Conservation (phyloP, 495 filamentous ascomycete genomes). For the Lasiosphaeria ovina region DNA sequence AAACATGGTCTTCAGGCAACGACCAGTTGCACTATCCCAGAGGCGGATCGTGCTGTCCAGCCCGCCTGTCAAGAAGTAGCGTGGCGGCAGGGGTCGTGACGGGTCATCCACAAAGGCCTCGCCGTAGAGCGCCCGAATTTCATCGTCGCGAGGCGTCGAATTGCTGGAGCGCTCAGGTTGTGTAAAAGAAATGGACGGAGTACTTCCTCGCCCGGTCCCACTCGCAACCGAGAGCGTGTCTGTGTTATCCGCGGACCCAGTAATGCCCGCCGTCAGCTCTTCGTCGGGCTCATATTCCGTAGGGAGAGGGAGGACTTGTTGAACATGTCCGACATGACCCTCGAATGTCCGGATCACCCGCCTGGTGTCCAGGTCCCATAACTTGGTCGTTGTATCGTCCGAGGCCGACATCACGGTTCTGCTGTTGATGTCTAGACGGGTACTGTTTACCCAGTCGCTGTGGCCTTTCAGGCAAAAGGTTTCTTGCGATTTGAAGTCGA, state of each 20-base stretch:
- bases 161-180: slow-evolving; percentile 19
- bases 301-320: slow-evolving; percentile 80
- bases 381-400: slow-evolving; percentile 84
- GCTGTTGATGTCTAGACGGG: slow-evolving; percentile 75
- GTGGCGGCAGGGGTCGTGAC: slow-evolving; percentile 67
- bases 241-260: slow-evolving; percentile 54
- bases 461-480: slow-evolving; percentile 79
- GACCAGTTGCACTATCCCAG: slow-evolving; percentile 83
- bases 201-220: slow-evolving; percentile 36
- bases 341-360: slow-evolving; percentile 75
- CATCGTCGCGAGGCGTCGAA: slow-evolving; percentile 30
- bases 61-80: slow-evolving; percentile 88
- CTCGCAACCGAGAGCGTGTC: slow-evolving; percentile 49
- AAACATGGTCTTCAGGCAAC: slow-evolving; percentile 87
- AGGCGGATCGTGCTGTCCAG: slow-evolving; percentile 89
- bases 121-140: slow-evolving; percentile 54
- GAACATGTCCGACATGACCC: slow-evolving; percentile 94
- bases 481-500: slow-evolving; percentile 84
- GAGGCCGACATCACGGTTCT: slow-evolving; percentile 88
- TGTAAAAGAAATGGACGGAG: slow-evolving; percentile 27
- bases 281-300: slow-evolving; percentile 86
- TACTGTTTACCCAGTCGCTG: slow-evolving; percentile 90
- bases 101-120: slow-evolving; percentile 52
- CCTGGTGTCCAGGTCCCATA: slow-evolving; percentile 72
- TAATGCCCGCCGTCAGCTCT: slow-evolving; percentile 40